Evolutionary conservation across 1,284 basidiomycete species (phyloP).

Genomic region (Dichomitus squalens): DNA sequence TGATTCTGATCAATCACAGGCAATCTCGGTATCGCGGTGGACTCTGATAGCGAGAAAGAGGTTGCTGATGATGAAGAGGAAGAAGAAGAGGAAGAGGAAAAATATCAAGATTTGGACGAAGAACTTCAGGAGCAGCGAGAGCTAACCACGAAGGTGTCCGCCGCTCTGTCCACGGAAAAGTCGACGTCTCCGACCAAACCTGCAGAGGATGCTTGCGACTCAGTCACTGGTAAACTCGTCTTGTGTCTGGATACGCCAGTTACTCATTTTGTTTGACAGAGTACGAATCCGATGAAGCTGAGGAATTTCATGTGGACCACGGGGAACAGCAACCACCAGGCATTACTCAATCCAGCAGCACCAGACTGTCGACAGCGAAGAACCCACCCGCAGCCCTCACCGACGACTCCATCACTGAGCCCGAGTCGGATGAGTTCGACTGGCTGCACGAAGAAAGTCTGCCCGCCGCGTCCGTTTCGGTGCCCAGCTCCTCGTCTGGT

Average conservation of each 20-base stretch:
- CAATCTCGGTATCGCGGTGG: slow-evolving; percentile 20
- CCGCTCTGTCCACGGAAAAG: slow-evolving; percentile 4
- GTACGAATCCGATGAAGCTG: slow-evolving; percentile 11
- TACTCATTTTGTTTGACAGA: slow-evolving; percentile 4
- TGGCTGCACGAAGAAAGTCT: slow-evolving; percentile 1
- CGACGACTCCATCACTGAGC: slow-evolving; percentile 29
- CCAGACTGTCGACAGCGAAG: slow-evolving; percentile 5
- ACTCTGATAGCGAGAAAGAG: slow-evolving; percentile 25
- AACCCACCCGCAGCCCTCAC: slow-evolving; percentile 4
- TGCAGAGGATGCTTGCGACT: slow-evolving; percentile 9
- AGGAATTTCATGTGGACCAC: neutral
- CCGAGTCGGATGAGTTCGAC: slow-evolving; percentile 24
- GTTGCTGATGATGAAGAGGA: slow-evolving; percentile 16
- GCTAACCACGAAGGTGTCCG: neutral
- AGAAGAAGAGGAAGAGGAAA: slow-evolving; percentile 21
- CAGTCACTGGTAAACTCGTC: slow-evolving; percentile 14
- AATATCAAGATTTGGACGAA: slow-evolving; percentile 12
- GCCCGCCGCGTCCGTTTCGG: neutral
- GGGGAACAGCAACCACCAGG: slow-evolving; percentile 4
- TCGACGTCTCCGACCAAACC: neutral
- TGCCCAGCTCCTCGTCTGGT: neutral
- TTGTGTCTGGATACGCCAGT: neutral
- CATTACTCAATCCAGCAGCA: neutral
- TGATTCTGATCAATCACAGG: slow-evolving; percentile 9
- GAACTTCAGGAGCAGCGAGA: neutral